Evolutionary conservation across 805 yeast genomes (phyloP).

Genomic region (Suhomyces canberraensis): DNA sequence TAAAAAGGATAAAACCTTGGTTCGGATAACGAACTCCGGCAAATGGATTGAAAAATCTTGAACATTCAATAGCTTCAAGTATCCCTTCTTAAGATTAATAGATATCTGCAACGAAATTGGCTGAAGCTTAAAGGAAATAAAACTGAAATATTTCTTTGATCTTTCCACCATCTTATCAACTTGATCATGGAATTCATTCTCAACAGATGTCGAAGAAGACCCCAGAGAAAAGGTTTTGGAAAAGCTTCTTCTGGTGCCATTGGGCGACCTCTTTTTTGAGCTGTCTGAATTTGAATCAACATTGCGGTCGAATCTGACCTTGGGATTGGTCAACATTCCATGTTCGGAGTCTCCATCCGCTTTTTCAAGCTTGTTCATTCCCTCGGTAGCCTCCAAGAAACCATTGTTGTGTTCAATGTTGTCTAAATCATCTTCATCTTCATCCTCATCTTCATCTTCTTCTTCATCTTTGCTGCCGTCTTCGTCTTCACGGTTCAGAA

Average conservation of each 20-base stretch:
- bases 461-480: constrained; percentile 11
- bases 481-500: constrained; percentile 6
- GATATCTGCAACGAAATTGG: constrained; percentile 33
- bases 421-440: constrained; percentile 6
- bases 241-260: background rate
- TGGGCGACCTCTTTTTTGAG: background rate
- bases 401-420: constrained; percentile 8
- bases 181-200: constrained; percentile 22
- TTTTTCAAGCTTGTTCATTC: constrained; percentile 7
- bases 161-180: constrained; percentile 65
- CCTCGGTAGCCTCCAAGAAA: constrained; percentile 10
- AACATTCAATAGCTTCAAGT: constrained; percentile 35
- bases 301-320: constrained; percentile 5
- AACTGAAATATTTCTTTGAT: constrained; percentile 69
- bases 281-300: constrained; percentile 1
- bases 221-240: background rate
- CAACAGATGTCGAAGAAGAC: constrained; percentile 1
- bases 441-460: background rate
- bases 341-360: constrained; percentile 1
- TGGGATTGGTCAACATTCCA: background rate
- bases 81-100: constrained; percentile 32
- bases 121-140: constrained; percentile 48
- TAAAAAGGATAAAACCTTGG: constrained; percentile 29
- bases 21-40: constrained; percentile 32
- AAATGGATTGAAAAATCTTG: constrained; percentile 30